phyloP scores from a whole-genome alignment of 2,329 filamentous ascomycete genomes.

The Fusarium temperatum region DNA sequence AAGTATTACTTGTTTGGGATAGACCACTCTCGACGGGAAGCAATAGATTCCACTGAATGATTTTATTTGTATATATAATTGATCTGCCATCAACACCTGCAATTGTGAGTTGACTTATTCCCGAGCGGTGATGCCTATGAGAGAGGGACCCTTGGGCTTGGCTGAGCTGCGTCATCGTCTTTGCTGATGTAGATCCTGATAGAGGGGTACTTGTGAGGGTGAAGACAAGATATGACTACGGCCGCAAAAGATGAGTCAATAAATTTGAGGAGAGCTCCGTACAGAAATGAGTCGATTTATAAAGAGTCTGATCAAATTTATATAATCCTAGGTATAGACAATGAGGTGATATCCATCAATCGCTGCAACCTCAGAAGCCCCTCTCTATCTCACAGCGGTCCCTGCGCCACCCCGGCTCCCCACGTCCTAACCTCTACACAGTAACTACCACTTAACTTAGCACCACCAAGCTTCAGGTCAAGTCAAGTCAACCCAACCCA shows the following conservation, averaged over 20 bases:
- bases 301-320: accelerated
- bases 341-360: not conserved
- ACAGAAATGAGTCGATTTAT: too few relatives aligned
- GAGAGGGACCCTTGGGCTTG: conserved; percentile 2
- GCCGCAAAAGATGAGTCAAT: too few relatives aligned
- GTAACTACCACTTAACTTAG: conserved; percentile 5
- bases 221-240: not conserved
- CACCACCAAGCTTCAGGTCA: conserved; percentile 30
- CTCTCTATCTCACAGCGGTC: conserved; percentile 26
- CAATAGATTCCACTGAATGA: conserved; percentile 45
- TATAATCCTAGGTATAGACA: accelerated
- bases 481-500: conserved; percentile 28
- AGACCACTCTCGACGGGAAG: conserved; percentile 44
- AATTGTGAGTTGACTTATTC: not conserved
- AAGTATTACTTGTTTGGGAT: conserved; percentile 37
- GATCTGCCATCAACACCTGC: not conserved
- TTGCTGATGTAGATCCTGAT: conserved; percentile 18
- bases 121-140: not conserved
- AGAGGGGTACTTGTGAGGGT: conserved; percentile 7
- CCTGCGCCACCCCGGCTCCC: conserved; percentile 36
- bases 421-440: conserved; percentile 12
- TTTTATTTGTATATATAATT: conserved; percentile 39
- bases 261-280: too few relatives aligned
- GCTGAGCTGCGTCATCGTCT: conserved; percentile 30
- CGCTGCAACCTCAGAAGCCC: not conserved